These are phyloP conservation scores for Pleurotus cornucopiae DNA, from an alignment of 768 basidiomycete species.

Conservation along the genomic window DNA sequence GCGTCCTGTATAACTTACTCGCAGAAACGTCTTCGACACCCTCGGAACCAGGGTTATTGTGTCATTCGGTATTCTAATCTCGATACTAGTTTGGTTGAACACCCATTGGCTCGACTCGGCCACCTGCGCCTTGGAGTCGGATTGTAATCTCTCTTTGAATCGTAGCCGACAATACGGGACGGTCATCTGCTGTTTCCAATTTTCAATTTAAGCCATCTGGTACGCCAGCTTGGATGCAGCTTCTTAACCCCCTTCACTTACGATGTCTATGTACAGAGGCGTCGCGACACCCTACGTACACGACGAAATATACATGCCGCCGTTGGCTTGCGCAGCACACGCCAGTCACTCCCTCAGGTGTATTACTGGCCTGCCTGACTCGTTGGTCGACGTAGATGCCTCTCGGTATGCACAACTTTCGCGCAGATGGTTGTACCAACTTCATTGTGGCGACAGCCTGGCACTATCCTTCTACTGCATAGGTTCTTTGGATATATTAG, in stretches of 20 bases:
- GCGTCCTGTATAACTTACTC: too few relatives aligned
- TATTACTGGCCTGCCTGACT: constrained; percentile 63
- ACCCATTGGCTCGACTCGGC: too few relatives aligned
- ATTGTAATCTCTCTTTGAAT: too few relatives aligned
- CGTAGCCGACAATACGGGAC: too few relatives aligned
- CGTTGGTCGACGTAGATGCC: constrained; percentile 66
- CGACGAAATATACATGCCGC: constrained; percentile 7
- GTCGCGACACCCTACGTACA: not conserved
- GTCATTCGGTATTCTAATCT: not conserved
- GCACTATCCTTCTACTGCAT: constrained; percentile 88
- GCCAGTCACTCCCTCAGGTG: constrained; percentile 65
- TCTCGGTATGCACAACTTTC: constrained; percentile 46
- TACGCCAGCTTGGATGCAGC: too few relatives aligned
- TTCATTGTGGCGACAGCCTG: constrained; percentile 42
- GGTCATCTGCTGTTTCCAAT: too few relatives aligned
- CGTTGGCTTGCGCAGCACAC: constrained; percentile 38
- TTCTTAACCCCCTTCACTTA: too few relatives aligned
- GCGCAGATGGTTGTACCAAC: too few relatives aligned
- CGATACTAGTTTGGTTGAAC: not conserved
- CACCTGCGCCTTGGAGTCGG: too few relatives aligned
- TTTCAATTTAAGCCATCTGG: too few relatives aligned
- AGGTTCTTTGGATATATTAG: constrained; percentile 77
- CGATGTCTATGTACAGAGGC: too few relatives aligned
- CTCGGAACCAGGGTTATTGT: not conserved
- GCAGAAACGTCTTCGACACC: too few relatives aligned